Base-by-base conservation (phyloP, 163 green algal species). In the Scenedesmus sp. region DNA sequence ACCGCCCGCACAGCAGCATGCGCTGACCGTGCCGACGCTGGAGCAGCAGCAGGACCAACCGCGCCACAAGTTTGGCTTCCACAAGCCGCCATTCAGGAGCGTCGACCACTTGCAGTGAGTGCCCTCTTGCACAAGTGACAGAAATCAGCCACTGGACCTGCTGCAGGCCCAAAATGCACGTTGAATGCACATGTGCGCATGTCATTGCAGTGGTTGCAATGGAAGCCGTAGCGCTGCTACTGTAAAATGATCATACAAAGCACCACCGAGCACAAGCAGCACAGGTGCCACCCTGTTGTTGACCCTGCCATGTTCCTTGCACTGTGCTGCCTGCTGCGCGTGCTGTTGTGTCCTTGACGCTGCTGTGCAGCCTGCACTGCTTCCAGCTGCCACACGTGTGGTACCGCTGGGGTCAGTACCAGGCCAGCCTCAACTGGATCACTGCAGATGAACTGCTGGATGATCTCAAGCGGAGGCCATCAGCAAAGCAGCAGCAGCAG, bases 21-120 rank as follows among this genome's bases (percentile, higher is more conserved):
- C 1, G 30, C 65, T 76, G 30, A 37, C 65, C 7, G 3, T 76
- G 65, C 30, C 65, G 40, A 24, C 9, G 65, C 30, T 16, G 30
- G 40, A 80, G 26, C 83, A 88, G 83, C 83, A 82, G 43, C 59
- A 82, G n/a, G 44, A 73, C 13, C 82, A 87, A 33, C 18, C 6
- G 5, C 6, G 30, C 35, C 79, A 51, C 35, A 78, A 87, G 53
- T 79, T 87, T 78, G 82, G 82, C 18, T 87, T 87, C 20, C 82
- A 87, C 82, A 87, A 87, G 20, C 82, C 82, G 30, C 82, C 82
- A 3, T 87, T 87, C 82, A 51, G 82, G 53, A 87, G 82, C 40
- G 53, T 87, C 5, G 82, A 87, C 53, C 82, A 87, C 51, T 26
- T 87, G 35, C 82, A 87, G 82, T 87, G 44, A 87, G 65, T 76